A percentile compares a stretch with the other conserved stretches of the same genome.
Conservation (phyloP, 1,284 basidiomycete genomes). For the Sporisorium exsertum region DNA sequence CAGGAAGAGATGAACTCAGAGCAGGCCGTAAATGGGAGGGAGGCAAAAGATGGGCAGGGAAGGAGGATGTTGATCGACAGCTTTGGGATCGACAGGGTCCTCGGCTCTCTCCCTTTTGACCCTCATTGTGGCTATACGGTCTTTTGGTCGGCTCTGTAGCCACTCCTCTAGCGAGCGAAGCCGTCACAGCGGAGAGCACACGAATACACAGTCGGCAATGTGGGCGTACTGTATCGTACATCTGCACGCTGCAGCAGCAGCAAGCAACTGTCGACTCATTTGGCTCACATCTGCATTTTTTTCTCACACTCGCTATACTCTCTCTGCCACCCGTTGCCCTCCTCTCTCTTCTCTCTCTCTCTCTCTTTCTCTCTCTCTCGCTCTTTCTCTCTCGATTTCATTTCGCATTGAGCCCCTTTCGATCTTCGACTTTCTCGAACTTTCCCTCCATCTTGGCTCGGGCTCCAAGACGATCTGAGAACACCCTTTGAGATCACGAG, state of each 20-base stretch:
- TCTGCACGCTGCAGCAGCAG: background rate
- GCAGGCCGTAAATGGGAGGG: background rate
- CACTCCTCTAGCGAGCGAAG: background rate
- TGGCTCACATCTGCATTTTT: background rate
- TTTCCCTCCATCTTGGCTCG: background rate
- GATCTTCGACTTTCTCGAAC: background rate
- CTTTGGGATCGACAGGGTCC: conserved; percentile 24
- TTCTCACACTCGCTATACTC: no score
- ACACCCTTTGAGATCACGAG: background rate
- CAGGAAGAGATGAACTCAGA: background rate
- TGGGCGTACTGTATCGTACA: background rate
- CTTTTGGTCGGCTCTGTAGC: background rate
- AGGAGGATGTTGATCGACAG: background rate
- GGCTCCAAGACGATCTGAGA: background rate
- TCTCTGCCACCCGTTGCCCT: background rate
- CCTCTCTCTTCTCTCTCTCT: no score
- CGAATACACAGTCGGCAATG: background rate
- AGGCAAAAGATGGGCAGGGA: background rate
- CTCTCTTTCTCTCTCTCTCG: background rate
- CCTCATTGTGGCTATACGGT: background rate
- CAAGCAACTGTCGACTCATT: conserved; percentile 2
- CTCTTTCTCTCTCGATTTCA: background rate
- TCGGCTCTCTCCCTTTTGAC: background rate
- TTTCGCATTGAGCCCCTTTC: background rate
- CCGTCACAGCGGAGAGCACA: background rate